These are phyloP conservation scores for Colletotrichum sidae DNA, from an alignment of 2,329 filamentous ascomycete species.

Conservation along the genomic window DNA sequence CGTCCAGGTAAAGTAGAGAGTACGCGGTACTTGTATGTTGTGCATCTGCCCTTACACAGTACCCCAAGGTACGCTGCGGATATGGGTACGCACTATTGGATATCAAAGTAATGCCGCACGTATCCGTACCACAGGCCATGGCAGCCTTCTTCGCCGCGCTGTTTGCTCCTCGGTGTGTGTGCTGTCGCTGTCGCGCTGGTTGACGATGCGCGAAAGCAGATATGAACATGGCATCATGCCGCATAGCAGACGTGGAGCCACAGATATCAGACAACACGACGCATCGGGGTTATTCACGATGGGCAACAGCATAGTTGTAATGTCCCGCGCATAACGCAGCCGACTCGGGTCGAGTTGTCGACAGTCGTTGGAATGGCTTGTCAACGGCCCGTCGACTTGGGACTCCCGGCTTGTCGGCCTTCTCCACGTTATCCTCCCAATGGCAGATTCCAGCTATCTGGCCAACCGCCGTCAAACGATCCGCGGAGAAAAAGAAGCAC, in stretches of 20 bases:
- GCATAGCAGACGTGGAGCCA: conserved; percentile 27
- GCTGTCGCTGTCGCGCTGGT: conserved; percentile 13
- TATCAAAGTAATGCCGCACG: conserved; percentile 25
- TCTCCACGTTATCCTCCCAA: conserved; percentile 2
- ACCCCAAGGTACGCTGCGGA: neutral
- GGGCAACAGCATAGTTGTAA: conserved; percentile 35
- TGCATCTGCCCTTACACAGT: neutral
- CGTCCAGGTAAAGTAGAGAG: too few relatives aligned
- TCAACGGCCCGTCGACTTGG: conserved; percentile 30
- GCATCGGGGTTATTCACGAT: conserved; percentile 20
- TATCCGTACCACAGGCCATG: neutral
- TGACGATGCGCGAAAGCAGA: conserved; percentile 2
- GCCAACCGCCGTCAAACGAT: conserved; percentile 17
- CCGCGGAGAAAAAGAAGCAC: conserved; percentile 18
- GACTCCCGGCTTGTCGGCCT: conserved; percentile 18
- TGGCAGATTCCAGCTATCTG: conserved; percentile 1
- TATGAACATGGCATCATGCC: conserved; percentile 27
- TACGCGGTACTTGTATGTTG: neutral
- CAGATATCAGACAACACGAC: conserved; percentile 15
- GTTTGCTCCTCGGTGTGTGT: neutral
- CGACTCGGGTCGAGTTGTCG: neutral
- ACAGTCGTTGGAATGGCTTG: conserved; percentile 26
- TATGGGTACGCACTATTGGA: neutral
- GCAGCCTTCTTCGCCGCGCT: conserved; percentile 7
- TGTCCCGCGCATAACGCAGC: conserved; percentile 29